Evolutionary conservation across 2,329 filamentous ascomycete species (phyloP).

Genomic region (Colletotrichum theobromicola): DNA sequence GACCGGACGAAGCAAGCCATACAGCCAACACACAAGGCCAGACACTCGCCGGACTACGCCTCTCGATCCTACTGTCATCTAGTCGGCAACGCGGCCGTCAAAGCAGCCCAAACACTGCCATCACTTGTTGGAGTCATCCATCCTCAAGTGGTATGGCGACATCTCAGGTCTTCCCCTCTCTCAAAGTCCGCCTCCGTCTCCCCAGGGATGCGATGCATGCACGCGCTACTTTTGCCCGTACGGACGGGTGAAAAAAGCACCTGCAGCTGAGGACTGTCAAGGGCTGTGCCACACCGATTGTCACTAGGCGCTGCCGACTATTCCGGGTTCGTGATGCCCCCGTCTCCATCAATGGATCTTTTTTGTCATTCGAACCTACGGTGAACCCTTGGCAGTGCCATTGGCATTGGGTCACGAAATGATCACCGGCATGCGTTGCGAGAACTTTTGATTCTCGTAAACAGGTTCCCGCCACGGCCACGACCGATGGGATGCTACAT

Average conservation of each 20-base stretch:
- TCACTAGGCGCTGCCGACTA: conserved; percentile 7
- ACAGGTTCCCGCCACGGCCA: not conserved
- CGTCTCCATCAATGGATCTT: conserved; percentile 14
- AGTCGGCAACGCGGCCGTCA: not conserved
- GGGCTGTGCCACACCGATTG: conserved; percentile 11
- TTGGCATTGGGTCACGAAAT: not conserved
- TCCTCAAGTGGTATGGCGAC: not conserved
- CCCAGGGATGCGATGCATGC: not conserved
- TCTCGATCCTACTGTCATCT: not conserved
- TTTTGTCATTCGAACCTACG: conserved; percentile 6
- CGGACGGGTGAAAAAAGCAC: not conserved
- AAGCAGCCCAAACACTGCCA: not conserved
- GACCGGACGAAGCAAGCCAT: not conserved
- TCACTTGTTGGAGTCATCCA: not conserved
- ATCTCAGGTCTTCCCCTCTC: not conserved
- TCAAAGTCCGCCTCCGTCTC: not conserved
- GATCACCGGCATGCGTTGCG: not conserved
- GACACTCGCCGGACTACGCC: not conserved
- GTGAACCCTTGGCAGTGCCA: not conserved
- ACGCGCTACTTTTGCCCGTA: not conserved
- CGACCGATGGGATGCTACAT: not conserved
- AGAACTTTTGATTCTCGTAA: not conserved
- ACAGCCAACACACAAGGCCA: not conserved
- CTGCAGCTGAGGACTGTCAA: not conserved
- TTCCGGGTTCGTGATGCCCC: not conserved